Percentiles rank a stretch among this genome's conserved stretches.
phyloP scores from a whole-genome alignment of 1,284 basidiomycete genomes.

The Cryptococcus floricola region DNA sequence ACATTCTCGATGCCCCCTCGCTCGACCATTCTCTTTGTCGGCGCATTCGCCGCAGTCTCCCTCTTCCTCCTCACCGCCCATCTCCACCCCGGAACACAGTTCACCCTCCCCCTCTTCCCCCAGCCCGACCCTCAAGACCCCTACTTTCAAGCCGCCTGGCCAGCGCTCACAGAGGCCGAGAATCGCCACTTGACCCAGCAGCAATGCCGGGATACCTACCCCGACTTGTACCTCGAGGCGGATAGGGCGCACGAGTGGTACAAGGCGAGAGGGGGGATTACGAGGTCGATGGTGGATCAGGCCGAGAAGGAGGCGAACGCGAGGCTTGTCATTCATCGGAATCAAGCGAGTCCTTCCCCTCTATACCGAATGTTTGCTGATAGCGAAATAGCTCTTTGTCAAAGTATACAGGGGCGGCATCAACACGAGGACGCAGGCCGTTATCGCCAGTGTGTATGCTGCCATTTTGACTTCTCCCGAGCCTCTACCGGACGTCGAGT shows the following conservation, averaged over 20 bases:
- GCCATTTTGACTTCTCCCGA: conserved; percentile 35
- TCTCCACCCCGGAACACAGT: conserved; percentile 3
- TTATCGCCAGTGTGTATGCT: conserved; percentile 31
- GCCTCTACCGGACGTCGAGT: conserved; percentile 44
- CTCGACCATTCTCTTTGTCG: too few relatives aligned
- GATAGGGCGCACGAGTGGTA: conserved; percentile 38
- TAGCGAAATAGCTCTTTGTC: conserved; percentile 34
- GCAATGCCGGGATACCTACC: conserved; percentile 35
- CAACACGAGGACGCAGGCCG: conserved; percentile 29
- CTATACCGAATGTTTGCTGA: not conserved
- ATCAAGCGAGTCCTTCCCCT: conserved; percentile 26
- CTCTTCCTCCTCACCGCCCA: conserved; percentile 3
- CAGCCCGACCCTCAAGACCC: not conserved
- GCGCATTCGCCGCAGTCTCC: not conserved
- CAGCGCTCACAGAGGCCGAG: conserved; percentile 2
- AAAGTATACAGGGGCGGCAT: conserved; percentile 34
- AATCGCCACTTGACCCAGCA: conserved; percentile 27
- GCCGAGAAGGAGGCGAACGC: conserved; percentile 35
- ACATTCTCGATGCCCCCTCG: too few relatives aligned
- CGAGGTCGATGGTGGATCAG: conserved; percentile 29
- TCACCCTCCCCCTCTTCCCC: conserved; percentile 7
- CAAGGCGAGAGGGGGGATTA: conserved; percentile 32
- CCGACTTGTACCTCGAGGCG: conserved; percentile 40
- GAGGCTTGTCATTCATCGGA: conserved; percentile 37
- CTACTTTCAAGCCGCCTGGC: not conserved